Percentiles rank a stretch among this genome's conserved stretches.
Conservation (phyloP, 75 land plant species). For the Larix kaempferi region DNA sequence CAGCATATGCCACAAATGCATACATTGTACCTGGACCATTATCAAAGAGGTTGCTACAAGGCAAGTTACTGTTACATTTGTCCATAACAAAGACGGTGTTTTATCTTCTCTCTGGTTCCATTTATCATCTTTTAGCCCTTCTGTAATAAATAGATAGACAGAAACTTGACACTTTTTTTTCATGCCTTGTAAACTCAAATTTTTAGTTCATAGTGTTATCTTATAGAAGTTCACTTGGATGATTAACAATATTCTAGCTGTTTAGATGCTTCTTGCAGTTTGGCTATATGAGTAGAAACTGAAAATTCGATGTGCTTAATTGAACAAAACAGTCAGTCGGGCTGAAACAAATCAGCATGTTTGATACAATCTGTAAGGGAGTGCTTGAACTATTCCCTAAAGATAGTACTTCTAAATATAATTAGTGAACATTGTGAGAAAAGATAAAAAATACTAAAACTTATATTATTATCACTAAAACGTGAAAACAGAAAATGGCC, state of each 20-base stretch:
- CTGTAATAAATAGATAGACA: not conserved
- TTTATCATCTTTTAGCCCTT: constrained; percentile 4
- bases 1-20: constrained; percentile 98
- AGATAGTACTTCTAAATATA: too few species aligned
- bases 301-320: too few species aligned
- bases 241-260: not conserved
- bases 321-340: too few species aligned
- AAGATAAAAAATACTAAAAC: too few species aligned
- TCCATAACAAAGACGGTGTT: not conserved
- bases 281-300: not conserved
- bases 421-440: too few species aligned
- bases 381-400: too few species aligned
- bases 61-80: constrained; percentile 24
- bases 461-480: too few species aligned
- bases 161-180: not conserved
- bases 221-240: not conserved
- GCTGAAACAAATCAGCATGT: too few species aligned
- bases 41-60: constrained; percentile 55
- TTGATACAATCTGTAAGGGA: too few species aligned
- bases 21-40: constrained; percentile 74
- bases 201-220: not conserved
- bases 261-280: not conserved
- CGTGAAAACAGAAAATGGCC: too few species aligned
- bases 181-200: not conserved
- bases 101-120: not conserved